Percentiles rank a stretch among this genome's conserved stretches.
These are phyloP conservation scores for Lentinula lateritia DNA, from an alignment of 768 basidiomycete species.

Conservation along the genomic window DNA sequence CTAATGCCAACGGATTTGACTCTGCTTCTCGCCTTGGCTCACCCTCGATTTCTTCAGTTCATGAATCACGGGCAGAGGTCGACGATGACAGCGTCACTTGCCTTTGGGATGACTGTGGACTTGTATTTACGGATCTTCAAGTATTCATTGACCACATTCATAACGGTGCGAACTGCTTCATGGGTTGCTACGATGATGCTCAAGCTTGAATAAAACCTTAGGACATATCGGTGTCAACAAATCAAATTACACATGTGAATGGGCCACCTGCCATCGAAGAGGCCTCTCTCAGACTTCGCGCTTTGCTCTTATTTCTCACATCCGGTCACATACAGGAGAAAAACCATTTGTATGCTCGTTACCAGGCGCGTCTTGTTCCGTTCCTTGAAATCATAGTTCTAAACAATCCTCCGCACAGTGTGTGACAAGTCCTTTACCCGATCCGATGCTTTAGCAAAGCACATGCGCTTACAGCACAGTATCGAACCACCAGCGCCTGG, in stretches of 20 bases:
- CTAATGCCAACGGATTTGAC: not conserved
- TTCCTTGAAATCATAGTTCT: constrained; percentile 4
- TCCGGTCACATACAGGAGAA: constrained; percentile 91
- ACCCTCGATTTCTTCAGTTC: constrained; percentile 19
- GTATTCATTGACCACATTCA: constrained; percentile 82
- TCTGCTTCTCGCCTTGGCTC: constrained; percentile 36
- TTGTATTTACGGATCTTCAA: constrained; percentile 66
- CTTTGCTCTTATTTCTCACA: constrained; percentile 87
- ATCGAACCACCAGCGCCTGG: constrained; percentile 69
- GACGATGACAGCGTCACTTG: constrained; percentile 61
- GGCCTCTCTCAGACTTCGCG: constrained; percentile 84
- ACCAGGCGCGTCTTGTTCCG: constrained; percentile 52
- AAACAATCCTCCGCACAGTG: constrained; percentile 40
- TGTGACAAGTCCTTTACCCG: constrained; percentile 95
- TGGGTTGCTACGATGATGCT: not conserved
- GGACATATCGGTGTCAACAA: constrained; percentile 82
- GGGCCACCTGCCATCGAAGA: constrained; percentile 74
- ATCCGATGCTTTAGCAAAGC: constrained; percentile 89
- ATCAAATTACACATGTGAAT: constrained; percentile 85
- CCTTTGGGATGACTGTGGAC: constrained; percentile 79
- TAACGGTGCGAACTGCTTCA: constrained; percentile 45
- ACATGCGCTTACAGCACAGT: constrained; percentile 86
- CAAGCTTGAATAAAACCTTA: constrained; percentile 20
- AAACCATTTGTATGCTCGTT: constrained; percentile 83
- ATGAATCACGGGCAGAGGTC: constrained; percentile 8